These are phyloP conservation scores for Musa acuminata DNA, from an alignment of 176 grass and related monocot genomes.

Conservation along the genomic window DNA sequence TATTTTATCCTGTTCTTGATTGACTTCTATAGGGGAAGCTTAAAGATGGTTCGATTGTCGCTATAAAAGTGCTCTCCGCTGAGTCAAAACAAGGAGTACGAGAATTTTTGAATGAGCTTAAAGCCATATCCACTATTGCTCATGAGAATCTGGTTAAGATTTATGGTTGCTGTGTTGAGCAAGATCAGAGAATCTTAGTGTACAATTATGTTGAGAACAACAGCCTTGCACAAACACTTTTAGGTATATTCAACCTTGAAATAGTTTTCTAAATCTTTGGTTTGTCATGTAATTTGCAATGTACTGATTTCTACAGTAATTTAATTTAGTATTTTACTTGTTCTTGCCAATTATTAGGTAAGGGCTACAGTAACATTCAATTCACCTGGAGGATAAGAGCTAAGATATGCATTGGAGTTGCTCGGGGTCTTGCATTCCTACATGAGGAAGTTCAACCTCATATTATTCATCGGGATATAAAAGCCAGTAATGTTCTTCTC, in stretches of 20 bases:
- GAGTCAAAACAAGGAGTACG: slow-evolving; percentile 60
- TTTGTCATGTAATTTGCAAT: background rate
- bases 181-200: slow-evolving; percentile 60
- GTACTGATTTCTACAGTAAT: too few relatives aligned
- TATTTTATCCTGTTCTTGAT: slow-evolving; percentile 3
- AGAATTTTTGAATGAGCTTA: slow-evolving; percentile 80
- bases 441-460: slow-evolving; percentile 51
- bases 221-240: slow-evolving; percentile 64
- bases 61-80: slow-evolving; percentile 79
- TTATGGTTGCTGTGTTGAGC: slow-evolving; percentile 62
- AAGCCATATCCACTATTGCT: slow-evolving; percentile 50
- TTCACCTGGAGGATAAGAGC: slow-evolving; percentile 54
- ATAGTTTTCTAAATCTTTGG: background rate
- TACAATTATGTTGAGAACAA: slow-evolving; percentile 87
- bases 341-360: slow-evolving; percentile 34
- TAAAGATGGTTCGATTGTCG: slow-evolving; percentile 51
- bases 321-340: background rate
- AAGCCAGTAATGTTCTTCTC: slow-evolving; percentile 79
- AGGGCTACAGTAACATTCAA: slow-evolving; percentile 36
- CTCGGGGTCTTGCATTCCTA: slow-evolving; percentile 54
- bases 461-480: slow-evolving; percentile 84
- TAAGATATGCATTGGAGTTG: slow-evolving; percentile 61
- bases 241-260: slow-evolving; percentile 34
- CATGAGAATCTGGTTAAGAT: slow-evolving; percentile 70
- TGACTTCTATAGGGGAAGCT: slow-evolving; percentile 57